Evolutionary conservation across 306 rosid genomes (phyloP).

Genomic region (Purshia tridentata): DNA sequence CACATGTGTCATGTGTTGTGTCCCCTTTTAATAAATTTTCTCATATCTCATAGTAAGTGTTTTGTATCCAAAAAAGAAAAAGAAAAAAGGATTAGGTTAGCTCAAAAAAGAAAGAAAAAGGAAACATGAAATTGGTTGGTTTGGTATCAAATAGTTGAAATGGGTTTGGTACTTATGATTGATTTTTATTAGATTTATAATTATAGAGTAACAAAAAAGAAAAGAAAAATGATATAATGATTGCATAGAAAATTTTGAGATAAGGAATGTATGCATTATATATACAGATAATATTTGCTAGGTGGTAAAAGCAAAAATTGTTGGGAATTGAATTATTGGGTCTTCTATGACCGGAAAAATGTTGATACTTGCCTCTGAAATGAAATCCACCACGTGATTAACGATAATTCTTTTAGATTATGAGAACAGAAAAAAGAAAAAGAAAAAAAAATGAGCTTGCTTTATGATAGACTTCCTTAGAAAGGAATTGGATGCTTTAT

Average conservation of each 20-base stretch:
- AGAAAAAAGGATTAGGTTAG: not conserved
- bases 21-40: not conserved
- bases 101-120: not conserved
- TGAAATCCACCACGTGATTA: not conserved
- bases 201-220: not conserved
- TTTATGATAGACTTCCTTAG: not conserved
- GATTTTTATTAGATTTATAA: not conserved
- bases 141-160: not conserved
- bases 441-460: not conserved
- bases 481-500: constrained; percentile 27
- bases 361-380: not conserved
- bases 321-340: too few species aligned
- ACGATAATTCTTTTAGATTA: too few species aligned
- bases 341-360: not conserved
- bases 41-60: too few species aligned
- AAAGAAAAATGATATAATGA: not conserved
- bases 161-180: not conserved
- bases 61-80: too few species aligned
- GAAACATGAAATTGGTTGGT: not conserved
- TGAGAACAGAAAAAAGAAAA: too few species aligned
- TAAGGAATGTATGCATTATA: not conserved
- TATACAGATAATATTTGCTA: not conserved
- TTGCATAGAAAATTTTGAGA: not conserved
- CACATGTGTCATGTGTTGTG: not conserved
- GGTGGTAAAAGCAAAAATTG: too few species aligned